Base-by-base conservation (phyloP, 345 rosid genomes). In the Anastatica hierochuntica region DNA sequence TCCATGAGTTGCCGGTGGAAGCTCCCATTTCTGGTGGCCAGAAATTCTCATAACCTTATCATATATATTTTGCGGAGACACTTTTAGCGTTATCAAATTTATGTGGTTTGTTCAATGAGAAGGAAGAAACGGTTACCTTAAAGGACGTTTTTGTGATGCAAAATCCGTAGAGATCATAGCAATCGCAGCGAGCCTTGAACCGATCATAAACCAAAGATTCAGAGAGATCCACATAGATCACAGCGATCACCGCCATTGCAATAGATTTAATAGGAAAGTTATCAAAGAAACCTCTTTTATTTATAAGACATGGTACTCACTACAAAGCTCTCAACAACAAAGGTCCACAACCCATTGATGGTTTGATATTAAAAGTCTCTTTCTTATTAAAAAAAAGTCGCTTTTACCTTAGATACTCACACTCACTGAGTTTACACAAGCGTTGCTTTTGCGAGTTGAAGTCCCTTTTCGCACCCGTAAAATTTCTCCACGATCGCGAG, bases 401-500 rank as follows among this genome's bases (percentile, higher is more conserved):
- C 60, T 51, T 49, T 49, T 56, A 56, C 30, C 18, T 49, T n/a
- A 23, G 51, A 65, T 26, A 29, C 71, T 26, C 64, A 26, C n/a
- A 47, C 31, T 62, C 33, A 14, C 4, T 50, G 21, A 37, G 29
- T 51, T 51, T 45, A 66, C 65, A 87, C 74, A 33, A 87, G 72
- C 68, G 84, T 74, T 35, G 67, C 54, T 61, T 83, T 87, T 4
- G 94, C 85, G 4, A 87, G 80, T 63, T 84, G 78, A 6, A 90
- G 64, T 14, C 84, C 95, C 62, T 81, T 84, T 37, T 66, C 64
- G 7, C 84, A 80, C 20, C 98, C 95, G 17, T 75, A 78, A 39
- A 84, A 58, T 73, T 90, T 87, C 75, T 87, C 95, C 30, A 84
- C 85, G 3, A 82, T 87, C 7, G 77, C 90, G 37, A 90, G 69